phyloP scores from a whole-genome alignment of 129 eudicot species.

The Flaveria trinervia region DNA sequence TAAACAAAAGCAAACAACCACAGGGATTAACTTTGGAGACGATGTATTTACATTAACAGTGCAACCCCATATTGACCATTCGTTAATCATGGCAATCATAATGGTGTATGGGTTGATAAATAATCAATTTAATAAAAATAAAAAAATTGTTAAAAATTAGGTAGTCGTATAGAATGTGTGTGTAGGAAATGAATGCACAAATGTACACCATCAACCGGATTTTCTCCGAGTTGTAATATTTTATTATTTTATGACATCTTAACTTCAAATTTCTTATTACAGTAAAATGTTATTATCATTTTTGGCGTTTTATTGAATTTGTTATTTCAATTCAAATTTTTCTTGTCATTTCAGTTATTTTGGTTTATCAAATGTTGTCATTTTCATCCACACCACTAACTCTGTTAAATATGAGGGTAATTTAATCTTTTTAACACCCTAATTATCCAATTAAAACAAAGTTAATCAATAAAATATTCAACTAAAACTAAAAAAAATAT shows the following conservation, averaged over 20 bases:
- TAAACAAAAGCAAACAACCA: constrained; percentile 49
- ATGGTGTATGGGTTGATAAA: constrained; percentile 52
- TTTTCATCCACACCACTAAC: too few species aligned
- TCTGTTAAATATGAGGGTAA: too few species aligned
- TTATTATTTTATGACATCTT: neutral
- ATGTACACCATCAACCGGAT: constrained; percentile 21
- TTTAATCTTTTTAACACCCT: too few species aligned
- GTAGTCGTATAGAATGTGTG: neutral
- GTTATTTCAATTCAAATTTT: too few species aligned
- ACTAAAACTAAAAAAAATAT: too few species aligned
- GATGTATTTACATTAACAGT: constrained; percentile 68
- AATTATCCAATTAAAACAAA: too few species aligned
- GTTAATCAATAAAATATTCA: too few species aligned
- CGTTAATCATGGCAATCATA: constrained; percentile 61
- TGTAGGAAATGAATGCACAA: constrained; percentile 19
- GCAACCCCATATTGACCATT: constrained; percentile 53
- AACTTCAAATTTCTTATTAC: neutral
- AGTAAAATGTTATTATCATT: too few species aligned
- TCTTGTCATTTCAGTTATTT: too few species aligned
- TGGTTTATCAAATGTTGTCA: too few species aligned
- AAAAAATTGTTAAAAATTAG: neutral
- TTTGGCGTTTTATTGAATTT: too few species aligned
- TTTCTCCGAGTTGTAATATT: constrained; percentile 5
- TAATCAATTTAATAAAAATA: constrained; percentile 39
- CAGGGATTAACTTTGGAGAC: constrained; percentile 58